phyloP scores from a whole-genome alignment of 192 early-diverging fungal genomes.

The Entomortierella beljakovae region DNA sequence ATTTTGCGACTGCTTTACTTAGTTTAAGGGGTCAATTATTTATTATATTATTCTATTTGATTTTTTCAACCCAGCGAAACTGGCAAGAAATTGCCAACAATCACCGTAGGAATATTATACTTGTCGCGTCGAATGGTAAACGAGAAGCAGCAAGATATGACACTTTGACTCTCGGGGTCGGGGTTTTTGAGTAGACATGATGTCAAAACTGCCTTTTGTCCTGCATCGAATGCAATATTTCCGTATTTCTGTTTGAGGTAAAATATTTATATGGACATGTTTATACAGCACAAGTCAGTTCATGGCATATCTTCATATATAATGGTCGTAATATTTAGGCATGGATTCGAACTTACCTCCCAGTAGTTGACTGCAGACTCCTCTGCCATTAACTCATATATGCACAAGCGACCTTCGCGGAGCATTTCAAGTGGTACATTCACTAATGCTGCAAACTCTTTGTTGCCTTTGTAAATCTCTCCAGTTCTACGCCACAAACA shows the following conservation, averaged over 20 bases:
- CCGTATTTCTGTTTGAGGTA: slow-evolving; percentile 93
- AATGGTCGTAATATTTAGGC: not conserved
- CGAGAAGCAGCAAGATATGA: slow-evolving; percentile 89
- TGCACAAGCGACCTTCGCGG: slow-evolving; percentile 70
- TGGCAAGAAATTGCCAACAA: slow-evolving; percentile 49
- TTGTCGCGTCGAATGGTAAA: slow-evolving; percentile 96
- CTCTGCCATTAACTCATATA: slow-evolving; percentile 85
- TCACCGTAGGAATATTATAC: slow-evolving; percentile 79
- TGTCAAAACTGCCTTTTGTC: slow-evolving; percentile 96
- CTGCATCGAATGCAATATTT: slow-evolving; percentile 96
- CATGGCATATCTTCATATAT: not conserved
- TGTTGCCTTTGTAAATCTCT: slow-evolving; percentile 96
- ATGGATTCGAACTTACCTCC: slow-evolving; percentile 66
- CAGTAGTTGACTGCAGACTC: slow-evolving; percentile 97
- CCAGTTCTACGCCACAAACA: slow-evolving; percentile 97
- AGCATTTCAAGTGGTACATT: slow-evolving; percentile 86
- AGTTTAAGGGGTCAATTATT: no score
- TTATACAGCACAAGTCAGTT: not conserved
- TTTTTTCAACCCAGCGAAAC: slow-evolving; percentile 13
- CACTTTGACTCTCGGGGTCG: slow-evolving; percentile 60
- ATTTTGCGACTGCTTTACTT: no score
- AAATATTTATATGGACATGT: not conserved
- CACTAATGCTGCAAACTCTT: slow-evolving; percentile 92
- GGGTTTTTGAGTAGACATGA: slow-evolving; percentile 85
- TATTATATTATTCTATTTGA: no score